Evolutionary conservation across 2,329 filamentous ascomycete genomes (phyloP).

Genomic region (Beauveria bassiana): DNA sequence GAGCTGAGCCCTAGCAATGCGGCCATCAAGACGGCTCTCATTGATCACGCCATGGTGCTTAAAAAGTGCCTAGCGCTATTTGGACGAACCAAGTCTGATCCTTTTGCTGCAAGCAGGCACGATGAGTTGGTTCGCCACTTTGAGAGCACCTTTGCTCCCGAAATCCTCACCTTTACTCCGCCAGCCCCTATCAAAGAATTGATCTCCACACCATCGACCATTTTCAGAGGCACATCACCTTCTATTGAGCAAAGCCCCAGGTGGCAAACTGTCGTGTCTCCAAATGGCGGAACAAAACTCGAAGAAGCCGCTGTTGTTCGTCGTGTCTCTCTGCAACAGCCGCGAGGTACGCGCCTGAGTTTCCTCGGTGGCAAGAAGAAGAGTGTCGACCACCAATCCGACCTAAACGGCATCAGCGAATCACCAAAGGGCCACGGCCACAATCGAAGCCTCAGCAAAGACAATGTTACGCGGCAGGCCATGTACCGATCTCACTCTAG

Average conservation of each 20-base stretch:
- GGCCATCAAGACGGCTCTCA: constrained; percentile 73
- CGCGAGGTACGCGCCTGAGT: constrained; percentile 44
- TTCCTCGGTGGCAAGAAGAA: constrained; percentile 49
- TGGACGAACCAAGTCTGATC: constrained; percentile 42
- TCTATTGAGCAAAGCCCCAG: constrained; percentile 30
- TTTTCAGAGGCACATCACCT: constrained; percentile 43
- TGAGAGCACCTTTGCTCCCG: constrained; percentile 54
- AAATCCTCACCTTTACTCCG: constrained; percentile 56
- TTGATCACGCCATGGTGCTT: constrained; percentile 84
- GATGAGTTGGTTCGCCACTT: constrained; percentile 57
- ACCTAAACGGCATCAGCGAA: constrained; percentile 22
- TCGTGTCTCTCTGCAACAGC: constrained; percentile 43
- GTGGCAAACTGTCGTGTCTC: constrained; percentile 24
- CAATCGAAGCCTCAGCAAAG: constrained; percentile 24
- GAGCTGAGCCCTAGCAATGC: constrained; percentile 58
- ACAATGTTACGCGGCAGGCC: constrained; percentile 24
- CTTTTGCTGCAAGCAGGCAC: constrained; percentile 1
- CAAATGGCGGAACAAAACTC: constrained; percentile 28
- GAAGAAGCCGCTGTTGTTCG: constrained; percentile 45
- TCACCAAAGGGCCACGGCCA: constrained; percentile 18
- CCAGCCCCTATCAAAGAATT: constrained; percentile 35
- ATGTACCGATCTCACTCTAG: constrained; percentile 36
- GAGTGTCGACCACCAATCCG: constrained; percentile 24
- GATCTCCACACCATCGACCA: constrained; percentile 35
- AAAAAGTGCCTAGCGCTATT: constrained; percentile 72